These are phyloP conservation scores for Xylaria sp. DNA, from an alignment of 2,329 filamentous ascomycete genomes.

Conservation along the genomic window DNA sequence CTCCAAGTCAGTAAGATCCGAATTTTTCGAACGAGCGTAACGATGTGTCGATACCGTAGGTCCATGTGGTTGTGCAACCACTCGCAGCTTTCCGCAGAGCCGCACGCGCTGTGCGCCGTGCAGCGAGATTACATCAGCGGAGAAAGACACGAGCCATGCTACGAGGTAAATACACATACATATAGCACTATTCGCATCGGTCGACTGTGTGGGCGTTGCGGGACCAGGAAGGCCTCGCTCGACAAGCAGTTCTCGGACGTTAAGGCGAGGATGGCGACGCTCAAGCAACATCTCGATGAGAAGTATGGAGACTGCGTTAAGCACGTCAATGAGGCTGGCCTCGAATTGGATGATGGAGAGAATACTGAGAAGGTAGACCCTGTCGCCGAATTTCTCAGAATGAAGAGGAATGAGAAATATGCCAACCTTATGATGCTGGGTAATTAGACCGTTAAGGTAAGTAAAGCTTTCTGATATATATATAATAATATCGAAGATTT, in stretches of 20 bases:
- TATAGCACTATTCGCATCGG: conserved; percentile 38
- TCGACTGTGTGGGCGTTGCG: conserved; percentile 37
- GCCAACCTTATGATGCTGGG: conserved; percentile 34
- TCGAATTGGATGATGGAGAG: conserved; percentile 18
- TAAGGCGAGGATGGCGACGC: conserved; percentile 34
- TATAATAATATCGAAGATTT: background rate
- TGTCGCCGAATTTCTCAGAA: conserved; percentile 20
- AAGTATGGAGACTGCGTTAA: conserved; percentile 40
- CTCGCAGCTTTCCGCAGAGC: conserved; percentile 26
- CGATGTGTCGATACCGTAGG: conserved; percentile 48
- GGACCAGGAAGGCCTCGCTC: conserved; percentile 18
- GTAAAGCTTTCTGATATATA: background rate
- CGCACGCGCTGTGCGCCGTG: conserved; percentile 34
- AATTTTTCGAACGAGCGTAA: background rate
- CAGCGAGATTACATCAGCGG: conserved; percentile 37
- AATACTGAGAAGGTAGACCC: background rate
- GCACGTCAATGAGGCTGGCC: conserved; percentile 39
- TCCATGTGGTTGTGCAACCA: conserved; percentile 47
- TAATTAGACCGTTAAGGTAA: background rate
- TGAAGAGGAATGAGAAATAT: conserved; percentile 28
- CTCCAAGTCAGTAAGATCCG: background rate
- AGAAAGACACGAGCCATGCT: conserved; percentile 34
- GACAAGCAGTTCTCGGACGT: conserved; percentile 33
- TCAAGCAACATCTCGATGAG: conserved; percentile 35
- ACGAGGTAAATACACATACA: conserved; percentile 34